A percentile compares a stretch with the other conserved stretches of the same genome.
Evolutionary conservation across 2,329 filamentous ascomycete genomes (phyloP).

Genomic region (Apiospora phragmitis): DNA sequence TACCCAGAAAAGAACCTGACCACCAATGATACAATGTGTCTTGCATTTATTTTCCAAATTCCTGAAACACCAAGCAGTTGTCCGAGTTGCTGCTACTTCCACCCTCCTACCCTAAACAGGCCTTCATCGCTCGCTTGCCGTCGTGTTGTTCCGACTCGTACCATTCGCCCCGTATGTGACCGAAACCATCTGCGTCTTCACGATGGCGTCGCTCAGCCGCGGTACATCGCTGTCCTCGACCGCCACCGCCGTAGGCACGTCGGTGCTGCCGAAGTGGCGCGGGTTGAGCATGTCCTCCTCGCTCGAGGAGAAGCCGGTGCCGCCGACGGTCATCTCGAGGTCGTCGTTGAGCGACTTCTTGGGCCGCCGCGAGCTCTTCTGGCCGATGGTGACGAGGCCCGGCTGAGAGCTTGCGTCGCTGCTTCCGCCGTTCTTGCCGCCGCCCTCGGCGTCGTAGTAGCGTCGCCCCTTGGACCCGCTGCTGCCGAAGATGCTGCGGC

Average conservation of each 20-base stretch:
- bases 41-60: not conserved
- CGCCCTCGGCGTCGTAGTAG: not conserved
- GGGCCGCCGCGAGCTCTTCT: not conserved
- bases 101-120: not conserved
- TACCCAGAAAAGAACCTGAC: not conserved
- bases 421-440: not conserved
- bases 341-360: not conserved
- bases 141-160: not conserved
- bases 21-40: not conserved
- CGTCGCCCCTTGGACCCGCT: not conserved
- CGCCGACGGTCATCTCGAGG: not conserved
- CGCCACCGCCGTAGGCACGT: not conserved
- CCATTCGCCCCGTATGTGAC: not conserved
- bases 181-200: not conserved
- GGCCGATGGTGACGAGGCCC: not conserved
- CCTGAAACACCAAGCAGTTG: not conserved
- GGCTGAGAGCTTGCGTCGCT: not conserved
- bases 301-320: not conserved
- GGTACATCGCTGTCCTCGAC: not conserved
- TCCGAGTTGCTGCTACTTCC: not conserved
- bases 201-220: not conserved
- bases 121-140: not conserved
- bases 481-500: conserved; percentile 8
- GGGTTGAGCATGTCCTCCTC: not conserved
- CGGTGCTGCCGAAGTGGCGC: not conserved